Base-by-base conservation (phyloP, 108 stramenopile species). In the Nannochloropsis oceanica region DNA sequence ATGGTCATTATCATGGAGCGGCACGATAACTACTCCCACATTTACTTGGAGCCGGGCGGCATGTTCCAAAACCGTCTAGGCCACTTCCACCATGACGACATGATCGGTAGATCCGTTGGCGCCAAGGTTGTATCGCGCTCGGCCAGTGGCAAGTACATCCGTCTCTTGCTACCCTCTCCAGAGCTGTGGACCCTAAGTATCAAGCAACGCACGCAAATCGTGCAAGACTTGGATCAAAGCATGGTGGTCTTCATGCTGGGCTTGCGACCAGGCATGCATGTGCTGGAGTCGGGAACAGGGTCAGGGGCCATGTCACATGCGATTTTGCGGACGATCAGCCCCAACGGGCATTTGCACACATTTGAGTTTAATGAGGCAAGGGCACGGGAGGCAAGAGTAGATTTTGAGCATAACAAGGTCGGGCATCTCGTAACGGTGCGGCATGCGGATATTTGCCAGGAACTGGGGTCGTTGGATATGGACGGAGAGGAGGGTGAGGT, bases 181-280 rank as follows among this genome's bases (percentile, higher is more conserved):
- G 90, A 91, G 85, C 85, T 91, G 26, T 91, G 90, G 90, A 83
- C 84, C 8, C 81, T 82, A 9, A 89, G 87, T 26, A 86, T 90
- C 11, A 86, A 88, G 42, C 90, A 85, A 43, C 89, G 90, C 43
- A 91, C 90, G 20, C 90, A 91, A 43, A 91, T 91, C 25, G 90
- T 91, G 20, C 88, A 91, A 83, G 89, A 90, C 59, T 84, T 90
- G 81, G 90, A 90, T 44, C 88, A 86, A 46, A 87, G 87, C 27
- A 83, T 90, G 42, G 90, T 91, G 8, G 90, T 87, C 42, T 88
- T 91, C 34, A 85, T 80, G n/a, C 85, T 91, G 7, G 90, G 88
- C 83, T 43, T 91, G 43, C 85, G 84, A 82, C 90, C 90, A 24
- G 90, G 90, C 27, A 84, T 85, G 12, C 82, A 25, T 11, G 90